Base-by-base conservation (phyloP, 768 basidiomycete species). In the Auricularia cornea region DNA sequence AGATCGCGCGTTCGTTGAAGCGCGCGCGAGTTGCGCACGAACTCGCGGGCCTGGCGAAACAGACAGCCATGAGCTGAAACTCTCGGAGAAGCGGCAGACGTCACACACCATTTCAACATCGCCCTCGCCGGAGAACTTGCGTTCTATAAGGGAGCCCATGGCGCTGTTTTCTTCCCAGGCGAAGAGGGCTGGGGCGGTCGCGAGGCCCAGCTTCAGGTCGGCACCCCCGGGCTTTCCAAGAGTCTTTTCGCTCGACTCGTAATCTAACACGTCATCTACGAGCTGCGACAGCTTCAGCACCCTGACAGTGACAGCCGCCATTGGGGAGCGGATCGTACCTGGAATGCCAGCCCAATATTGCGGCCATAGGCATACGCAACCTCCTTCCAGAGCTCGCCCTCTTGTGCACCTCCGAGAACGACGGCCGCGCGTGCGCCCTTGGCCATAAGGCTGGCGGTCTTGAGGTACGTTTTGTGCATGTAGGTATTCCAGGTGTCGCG, bases 241-340 rank as follows among this genome's bases (percentile, higher is more conserved):
- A 0, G 88, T 78, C 0, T 79, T 75, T 4, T 84, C 81, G 12
- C 87, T 88, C 0, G 89, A 85, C 59, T 94, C 90, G 71, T 93
- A 98, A 76, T 98, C 97, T 3, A 99, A 79, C 38, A 94, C 83
- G 71, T 99, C 97, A 72, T 99, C 97, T 59, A 98, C 89, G 11
- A 99, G 88, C 94, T 96, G 69, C 20, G 14, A 18, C 20, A 26
- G 56, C 59, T 56, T 26, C 23, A 38, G n/a, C n/a, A n/a, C n/a
- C n/a, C n/a, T n/a, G n/a, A n/a, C n/a, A n/a, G n/a, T n/a, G n/a
- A n/a, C n/a, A n/a, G n/a, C n/a, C n/a, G n/a, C n/a, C n/a, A n/a
- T 38, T 38, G 8, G 35, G 35, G 35, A 14, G 16, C 35, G 4
- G 8, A n/a, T 59, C 79, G 61, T 66, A 94, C 94, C 83, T 97